Percentiles rank a stretch among this genome's conserved stretches.
These are phyloP conservation scores for Starmerella apicola DNA, from an alignment of 805 yeast species.

Conservation along the genomic window DNA sequence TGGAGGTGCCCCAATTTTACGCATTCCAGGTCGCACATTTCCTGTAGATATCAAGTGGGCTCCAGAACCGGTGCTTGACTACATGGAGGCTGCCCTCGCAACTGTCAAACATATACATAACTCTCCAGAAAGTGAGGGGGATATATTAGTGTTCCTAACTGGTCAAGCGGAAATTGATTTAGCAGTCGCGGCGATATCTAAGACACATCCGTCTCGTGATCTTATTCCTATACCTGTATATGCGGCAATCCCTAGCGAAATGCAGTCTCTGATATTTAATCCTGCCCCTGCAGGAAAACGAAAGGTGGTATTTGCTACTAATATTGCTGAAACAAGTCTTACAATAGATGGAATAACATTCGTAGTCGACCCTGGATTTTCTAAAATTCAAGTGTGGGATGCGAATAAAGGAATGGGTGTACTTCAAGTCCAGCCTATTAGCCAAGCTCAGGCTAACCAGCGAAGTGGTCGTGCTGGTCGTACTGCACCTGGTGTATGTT, in stretches of 20 bases:
- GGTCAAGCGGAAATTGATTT: conserved; percentile 95
- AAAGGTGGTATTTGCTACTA: conserved; percentile 87
- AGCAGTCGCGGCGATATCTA: conserved; percentile 55
- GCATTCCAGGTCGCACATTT: conserved; percentile 84
- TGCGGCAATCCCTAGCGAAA: conserved; percentile 78
- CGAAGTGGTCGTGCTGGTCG: conserved; percentile 98
- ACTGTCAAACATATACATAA: conserved; percentile 79
- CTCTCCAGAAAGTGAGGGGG: conserved; percentile 47
- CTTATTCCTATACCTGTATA: conserved; percentile 76
- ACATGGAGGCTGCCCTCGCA: conserved; percentile 75
- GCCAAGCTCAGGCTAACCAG: conserved; percentile 92
- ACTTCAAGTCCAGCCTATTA: conserved; percentile 73
- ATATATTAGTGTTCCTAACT: conserved; percentile 78
- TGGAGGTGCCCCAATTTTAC: conserved; percentile 70
- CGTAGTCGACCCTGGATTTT: conserved; percentile 91
- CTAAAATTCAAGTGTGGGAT: conserved; percentile 81
- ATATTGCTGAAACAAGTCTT: conserved; percentile 92
- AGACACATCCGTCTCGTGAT: conserved; percentile 42
- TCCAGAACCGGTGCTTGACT: conserved; percentile 78
- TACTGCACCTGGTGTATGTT: conserved; percentile 94
- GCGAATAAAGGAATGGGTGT: conserved; percentile 84
- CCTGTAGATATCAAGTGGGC: conserved; percentile 84
- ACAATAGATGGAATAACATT: conserved; percentile 92
- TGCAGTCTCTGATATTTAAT: conserved; percentile 70
- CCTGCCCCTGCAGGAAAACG: conserved; percentile 70